Evolutionary conservation across 164 flowering plant species (phyloP).

Genomic region (Macadamia tetraphylla): DNA sequence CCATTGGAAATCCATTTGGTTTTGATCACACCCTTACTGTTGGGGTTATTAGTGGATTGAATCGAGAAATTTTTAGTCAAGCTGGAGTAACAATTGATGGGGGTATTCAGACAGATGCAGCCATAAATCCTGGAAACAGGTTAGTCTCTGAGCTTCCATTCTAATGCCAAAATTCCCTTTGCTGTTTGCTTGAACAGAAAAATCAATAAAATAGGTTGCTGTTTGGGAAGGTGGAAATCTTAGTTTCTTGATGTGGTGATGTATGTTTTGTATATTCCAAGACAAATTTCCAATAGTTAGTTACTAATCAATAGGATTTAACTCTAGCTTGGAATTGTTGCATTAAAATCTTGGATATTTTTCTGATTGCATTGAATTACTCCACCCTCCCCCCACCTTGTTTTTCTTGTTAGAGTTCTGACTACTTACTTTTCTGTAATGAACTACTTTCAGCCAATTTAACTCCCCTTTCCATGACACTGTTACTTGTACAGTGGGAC

Average conservation of each 20-base stretch:
- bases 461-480: neutral
- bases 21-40: constrained; percentile 97
- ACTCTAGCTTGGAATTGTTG: neutral
- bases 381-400: neutral
- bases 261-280: neutral
- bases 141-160: constrained; percentile 14
- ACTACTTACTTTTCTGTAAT: neutral
- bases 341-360: neutral
- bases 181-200: neutral
- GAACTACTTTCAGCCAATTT: neutral
- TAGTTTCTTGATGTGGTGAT: neutral
- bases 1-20: constrained; percentile 97
- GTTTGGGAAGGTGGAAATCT: neutral
- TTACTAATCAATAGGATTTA: neutral
- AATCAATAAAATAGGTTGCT: neutral
- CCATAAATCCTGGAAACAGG: constrained; percentile 99
- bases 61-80: constrained; percentile 89
- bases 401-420: neutral
- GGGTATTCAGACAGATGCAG: constrained; percentile 98
- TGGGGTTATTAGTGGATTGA: constrained; percentile 90
- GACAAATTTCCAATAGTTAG: neutral
- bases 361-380: neutral
- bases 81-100: constrained; percentile 92
- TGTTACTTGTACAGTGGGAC: neutral
- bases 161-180: neutral